A percentile compares a stretch with the other conserved stretches of the same genome.
These are phyloP conservation scores for Botrytis pseudocinerea DNA, from an alignment of 2,329 filamentous ascomycete species.

Conservation along the genomic window DNA sequence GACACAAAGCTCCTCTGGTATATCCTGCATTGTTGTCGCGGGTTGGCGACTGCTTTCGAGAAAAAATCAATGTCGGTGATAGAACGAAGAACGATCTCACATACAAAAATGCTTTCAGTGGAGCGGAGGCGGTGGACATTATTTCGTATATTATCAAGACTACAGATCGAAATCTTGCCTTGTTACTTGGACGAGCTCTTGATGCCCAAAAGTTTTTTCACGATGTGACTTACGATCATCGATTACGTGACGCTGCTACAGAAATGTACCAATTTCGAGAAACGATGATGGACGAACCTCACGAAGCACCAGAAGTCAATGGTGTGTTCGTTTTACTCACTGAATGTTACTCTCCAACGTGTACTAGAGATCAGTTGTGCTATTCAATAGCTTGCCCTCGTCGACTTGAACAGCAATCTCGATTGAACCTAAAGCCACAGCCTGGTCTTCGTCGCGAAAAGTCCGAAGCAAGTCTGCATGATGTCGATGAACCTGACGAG, in stretches of 20 bases:
- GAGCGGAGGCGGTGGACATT: constrained; percentile 91
- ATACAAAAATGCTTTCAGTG: constrained; percentile 96
- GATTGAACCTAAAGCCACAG: constrained; percentile 89
- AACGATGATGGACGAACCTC: constrained; percentile 80
- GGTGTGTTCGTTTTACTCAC: constrained; percentile 95
- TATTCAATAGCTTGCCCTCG: constrained; percentile 97
- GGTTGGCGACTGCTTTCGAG: constrained; percentile 88
- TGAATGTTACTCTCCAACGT: constrained; percentile 97
- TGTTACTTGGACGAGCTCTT: constrained; percentile 85
- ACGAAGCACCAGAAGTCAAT: constrained; percentile 74
- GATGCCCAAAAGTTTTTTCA: constrained; percentile 99
- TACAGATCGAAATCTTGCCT: constrained; percentile 88
- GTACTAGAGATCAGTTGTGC: constrained; percentile 90
- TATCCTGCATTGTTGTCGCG: constrained; percentile 93
- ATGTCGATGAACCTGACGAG: constrained; percentile 87
- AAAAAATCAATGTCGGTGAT: constrained; percentile 82
- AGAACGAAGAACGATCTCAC: constrained; percentile 94
- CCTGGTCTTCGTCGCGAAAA: constrained; percentile 71
- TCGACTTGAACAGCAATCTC: constrained; percentile 89
- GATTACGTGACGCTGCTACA: constrained; percentile 86
- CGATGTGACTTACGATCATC: constrained; percentile 97
- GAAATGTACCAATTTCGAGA: constrained; percentile 98
- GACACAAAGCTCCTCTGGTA: constrained; percentile 71
- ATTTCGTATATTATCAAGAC: constrained; percentile 97
- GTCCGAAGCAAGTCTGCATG: constrained; percentile 72